Percentiles rank a stretch among this genome's conserved stretches.
Conservation (phyloP, 202 grass and related monocot genomes). For the Zizania palustris region DNA sequence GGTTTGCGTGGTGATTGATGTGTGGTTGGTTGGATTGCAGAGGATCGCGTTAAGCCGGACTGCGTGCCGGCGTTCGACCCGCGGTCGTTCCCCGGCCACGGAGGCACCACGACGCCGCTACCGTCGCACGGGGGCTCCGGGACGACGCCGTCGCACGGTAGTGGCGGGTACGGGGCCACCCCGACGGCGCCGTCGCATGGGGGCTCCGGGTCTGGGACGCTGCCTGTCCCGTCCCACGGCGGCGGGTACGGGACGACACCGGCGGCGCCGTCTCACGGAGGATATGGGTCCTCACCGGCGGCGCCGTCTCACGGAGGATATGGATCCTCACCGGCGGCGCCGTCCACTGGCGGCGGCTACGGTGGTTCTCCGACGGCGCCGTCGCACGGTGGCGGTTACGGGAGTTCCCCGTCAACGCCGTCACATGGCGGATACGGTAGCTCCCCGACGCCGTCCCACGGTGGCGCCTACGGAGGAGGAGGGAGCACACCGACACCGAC, state of each 20-base stretch:
- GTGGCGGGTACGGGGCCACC: not conserved
- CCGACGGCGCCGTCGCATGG: slow-evolving; percentile 32
- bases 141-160: slow-evolving; percentile 30
- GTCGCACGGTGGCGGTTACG: slow-evolving; percentile 26
- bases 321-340: slow-evolving; percentile 10
- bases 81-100: slow-evolving; percentile 37
- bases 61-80: slow-evolving; percentile 58
- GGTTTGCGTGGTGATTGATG: not conserved
- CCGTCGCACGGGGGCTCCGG: slow-evolving; percentile 13
- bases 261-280: slow-evolving; percentile 9
- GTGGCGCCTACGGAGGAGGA: slow-evolving; percentile 41
- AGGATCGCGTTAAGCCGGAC: slow-evolving; percentile 54
- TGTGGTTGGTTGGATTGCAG: not conserved
- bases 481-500: not conserved
- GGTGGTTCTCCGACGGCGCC: slow-evolving; percentile 18
- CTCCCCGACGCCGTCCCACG: slow-evolving; percentile 15
- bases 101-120: slow-evolving; percentile 12
- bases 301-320: too few species aligned
- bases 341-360: slow-evolving; percentile 41
- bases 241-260: slow-evolving; percentile 1
- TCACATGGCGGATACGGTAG: slow-evolving; percentile 14
- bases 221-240: slow-evolving; percentile 6
- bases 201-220: not conserved
- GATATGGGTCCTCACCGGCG: not conserved
- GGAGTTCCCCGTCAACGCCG: slow-evolving; percentile 17